These are phyloP conservation scores for Podospora fimiseda DNA, from an alignment of 495 filamentous ascomycete species.

Conservation along the genomic window DNA sequence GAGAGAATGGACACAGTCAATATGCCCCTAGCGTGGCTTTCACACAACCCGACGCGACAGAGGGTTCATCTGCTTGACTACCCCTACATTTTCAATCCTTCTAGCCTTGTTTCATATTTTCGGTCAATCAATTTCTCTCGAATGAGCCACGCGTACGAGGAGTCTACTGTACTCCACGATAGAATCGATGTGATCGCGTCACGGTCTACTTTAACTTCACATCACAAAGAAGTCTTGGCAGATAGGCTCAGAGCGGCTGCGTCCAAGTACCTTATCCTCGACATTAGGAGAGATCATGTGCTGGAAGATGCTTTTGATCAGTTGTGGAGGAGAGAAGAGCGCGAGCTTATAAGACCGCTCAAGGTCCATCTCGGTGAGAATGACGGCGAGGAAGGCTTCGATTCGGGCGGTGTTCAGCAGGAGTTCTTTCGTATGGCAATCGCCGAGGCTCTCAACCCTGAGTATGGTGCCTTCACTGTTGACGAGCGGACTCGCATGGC, in stretches of 20 bases:
- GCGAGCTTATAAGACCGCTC: constrained; percentile 76
- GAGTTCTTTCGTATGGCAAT: constrained; percentile 88
- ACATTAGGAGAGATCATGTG: constrained; percentile 63
- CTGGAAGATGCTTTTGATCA: constrained; percentile 78
- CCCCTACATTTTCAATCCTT: constrained; percentile 70
- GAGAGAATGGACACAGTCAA: constrained; percentile 71
- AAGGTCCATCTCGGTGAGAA: constrained; percentile 80
- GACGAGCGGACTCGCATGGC: constrained; percentile 67
- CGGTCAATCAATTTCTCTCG: constrained; percentile 77
- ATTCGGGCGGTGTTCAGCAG: constrained; percentile 90
- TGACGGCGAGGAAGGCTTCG: constrained; percentile 79
- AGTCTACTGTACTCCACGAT: constrained; percentile 56
- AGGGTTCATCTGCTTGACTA: constrained; percentile 72
- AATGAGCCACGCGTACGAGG: constrained; percentile 73
- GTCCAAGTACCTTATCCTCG: constrained; percentile 67
- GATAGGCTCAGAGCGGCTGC: constrained; percentile 57
- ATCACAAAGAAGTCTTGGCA: constrained; percentile 46
- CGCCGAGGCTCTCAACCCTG: constrained; percentile 66
- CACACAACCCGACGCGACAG: constrained; percentile 48
- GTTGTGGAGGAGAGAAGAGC: constrained; percentile 75
- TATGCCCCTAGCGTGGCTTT: constrained; percentile 72
- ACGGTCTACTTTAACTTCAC: constrained; percentile 38
- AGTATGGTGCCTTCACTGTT: constrained; percentile 68
- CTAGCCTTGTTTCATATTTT: constrained; percentile 73
- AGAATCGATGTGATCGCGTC: constrained; percentile 55